Conservation (phyloP, 805 yeast genomes). For the Yarrowia deformans region DNA sequence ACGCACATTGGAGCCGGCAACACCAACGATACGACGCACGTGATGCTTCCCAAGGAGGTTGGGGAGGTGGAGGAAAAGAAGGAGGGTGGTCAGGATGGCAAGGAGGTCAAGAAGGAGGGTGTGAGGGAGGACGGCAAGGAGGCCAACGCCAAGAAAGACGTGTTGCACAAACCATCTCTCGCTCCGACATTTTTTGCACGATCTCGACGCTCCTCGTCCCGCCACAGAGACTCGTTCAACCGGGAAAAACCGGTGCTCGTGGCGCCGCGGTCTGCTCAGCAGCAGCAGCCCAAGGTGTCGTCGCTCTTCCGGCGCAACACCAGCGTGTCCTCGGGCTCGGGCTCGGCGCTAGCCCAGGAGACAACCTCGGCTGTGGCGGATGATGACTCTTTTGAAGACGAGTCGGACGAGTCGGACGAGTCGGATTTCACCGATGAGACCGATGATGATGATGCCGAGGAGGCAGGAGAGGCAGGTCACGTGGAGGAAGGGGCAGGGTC, state of each 20-base stretch:
- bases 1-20: too few species aligned
- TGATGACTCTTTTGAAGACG: conserved; percentile 19
- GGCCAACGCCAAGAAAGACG: too few species aligned
- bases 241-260: conserved; percentile 11
- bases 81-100: too few species aligned
- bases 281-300: conserved; percentile 19
- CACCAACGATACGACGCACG: not conserved
- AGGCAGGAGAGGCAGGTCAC: conserved; percentile 16
- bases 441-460: conserved; percentile 16
- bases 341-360: conserved; percentile 1
- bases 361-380: conserved; percentile 8
- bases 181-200: conserved; percentile 19
- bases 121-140: not conserved
- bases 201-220: conserved; percentile 2
- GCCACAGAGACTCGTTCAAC: conserved; percentile 34
- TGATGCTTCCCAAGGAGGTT: conserved; percentile 27
- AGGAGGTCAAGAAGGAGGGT: not conserved
- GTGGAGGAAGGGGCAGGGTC: not conserved
- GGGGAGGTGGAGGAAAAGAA: not conserved
- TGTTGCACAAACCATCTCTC: not conserved
- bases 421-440: conserved; percentile 30
- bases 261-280: not conserved
- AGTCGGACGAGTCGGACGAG: conserved; percentile 24
- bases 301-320: conserved; percentile 33
- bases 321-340: conserved; percentile 7